Percentiles rank a stretch among this genome's conserved stretches.
These are phyloP conservation scores for Metschnikowia bowlesiae DNA, from an alignment of 805 yeast species.

Conservation along the genomic window DNA sequence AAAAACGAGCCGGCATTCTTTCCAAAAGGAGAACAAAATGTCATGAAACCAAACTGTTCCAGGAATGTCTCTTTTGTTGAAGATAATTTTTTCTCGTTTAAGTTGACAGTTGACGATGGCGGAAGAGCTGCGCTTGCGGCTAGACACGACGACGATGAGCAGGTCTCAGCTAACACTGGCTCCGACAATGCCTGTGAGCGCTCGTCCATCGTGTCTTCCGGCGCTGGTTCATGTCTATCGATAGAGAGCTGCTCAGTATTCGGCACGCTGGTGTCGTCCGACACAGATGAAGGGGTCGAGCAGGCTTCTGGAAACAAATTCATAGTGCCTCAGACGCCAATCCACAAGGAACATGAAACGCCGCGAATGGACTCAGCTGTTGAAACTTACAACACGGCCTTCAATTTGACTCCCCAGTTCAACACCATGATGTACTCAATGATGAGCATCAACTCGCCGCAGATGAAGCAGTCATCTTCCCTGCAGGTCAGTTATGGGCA, in stretches of 20 bases:
- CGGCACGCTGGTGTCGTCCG: not conserved
- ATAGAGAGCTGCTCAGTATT: not conserved
- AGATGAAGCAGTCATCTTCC: conserved; percentile 28
- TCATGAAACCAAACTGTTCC: not conserved
- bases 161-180: not conserved
- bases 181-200: not conserved
- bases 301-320: not conserved
- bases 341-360: conserved; percentile 24
- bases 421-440: conserved; percentile 37
- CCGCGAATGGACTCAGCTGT: not conserved
- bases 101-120: conserved; percentile 36
- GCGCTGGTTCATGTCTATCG: not conserved
- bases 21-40: not conserved
- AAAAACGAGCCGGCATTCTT: not conserved
- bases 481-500: conserved; percentile 16
- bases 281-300: not conserved
- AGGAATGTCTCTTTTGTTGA: not conserved
- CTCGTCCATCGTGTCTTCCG: not conserved
- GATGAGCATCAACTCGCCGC: conserved; percentile 33
- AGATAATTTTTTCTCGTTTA: conserved; percentile 24
- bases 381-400: conserved; percentile 15
- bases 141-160: not conserved
- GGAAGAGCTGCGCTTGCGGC: conserved; percentile 37
- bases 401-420: conserved; percentile 39
- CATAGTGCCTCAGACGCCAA: conserved; percentile 34